Base-by-base conservation (phyloP, 164 flowering plant genomes). In the grape (Vitis vinifera) region DNA sequence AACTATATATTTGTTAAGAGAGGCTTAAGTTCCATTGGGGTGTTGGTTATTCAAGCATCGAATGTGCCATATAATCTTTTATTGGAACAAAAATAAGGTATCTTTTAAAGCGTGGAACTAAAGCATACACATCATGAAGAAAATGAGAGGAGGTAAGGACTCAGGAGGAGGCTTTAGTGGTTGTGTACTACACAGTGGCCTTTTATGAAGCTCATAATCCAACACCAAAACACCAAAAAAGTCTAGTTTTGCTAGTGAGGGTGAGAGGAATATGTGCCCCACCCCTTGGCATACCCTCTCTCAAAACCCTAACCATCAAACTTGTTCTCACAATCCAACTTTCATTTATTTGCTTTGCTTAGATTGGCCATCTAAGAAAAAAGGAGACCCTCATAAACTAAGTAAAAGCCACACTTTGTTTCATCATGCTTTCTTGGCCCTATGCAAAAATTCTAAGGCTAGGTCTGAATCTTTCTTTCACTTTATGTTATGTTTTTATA, bases 281-380 rank as follows among this genome's bases (percentile, higher is more conserved):
- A 6, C 44, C 4, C n/a, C 11, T 49, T 15, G 31, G 23, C 17
- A 15, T 14, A 67, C 63, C 48, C 63, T 3, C 57, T 68, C 68
- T 50, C 53, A 3, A n/a, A 62, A 59, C 74, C 74, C 76, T 44
- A 55, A 52, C 78, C 81, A 78, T 55, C 69, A 31, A 79, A 59
- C n/a, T 73, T 76, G 79, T 71, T 64, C 60, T 68, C 50, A 11
- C 47, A 63, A 53, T 76, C 75, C 70, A 10, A 23, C 37, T 51
- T 50, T 55, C 15, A 9, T 4, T 55, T 16, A n/a, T 51, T 14
- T 63, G 27, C 56, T 60, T 64, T 49, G 12, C 62, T 51, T 51
- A 50, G 58, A 65, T 69, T 70, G 59, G 66, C 58, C 66, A 10
- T 52, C 15, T 44, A 60, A 55, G 53, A 64, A 61, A 68, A 68